phyloP scores from a whole-genome alignment of 345 rosid genomes.

The Pelargonium nanum region DNA sequence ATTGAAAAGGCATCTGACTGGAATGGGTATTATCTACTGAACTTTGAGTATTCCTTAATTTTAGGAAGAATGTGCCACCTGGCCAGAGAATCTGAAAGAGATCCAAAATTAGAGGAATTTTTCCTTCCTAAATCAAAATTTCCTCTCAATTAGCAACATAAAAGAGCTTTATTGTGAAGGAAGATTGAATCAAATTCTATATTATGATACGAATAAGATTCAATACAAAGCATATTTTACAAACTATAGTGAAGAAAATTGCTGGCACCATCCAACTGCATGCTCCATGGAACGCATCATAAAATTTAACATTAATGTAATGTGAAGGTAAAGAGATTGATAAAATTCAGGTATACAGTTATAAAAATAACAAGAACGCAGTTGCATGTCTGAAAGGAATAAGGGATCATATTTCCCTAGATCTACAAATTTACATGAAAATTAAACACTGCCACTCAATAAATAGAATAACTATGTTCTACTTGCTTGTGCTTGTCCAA shows the following conservation, averaged over 20 bases:
- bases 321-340: not conserved
- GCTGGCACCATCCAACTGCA: not conserved
- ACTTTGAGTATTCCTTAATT: slow-evolving; percentile 24
- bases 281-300: no score
- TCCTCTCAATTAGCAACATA: not conserved
- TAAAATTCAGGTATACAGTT: not conserved
- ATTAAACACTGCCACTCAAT: not conserved
- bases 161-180: no score
- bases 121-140: not conserved
- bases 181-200: no score
- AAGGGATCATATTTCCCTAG: not conserved
- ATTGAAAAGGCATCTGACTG: slow-evolving; percentile 27
- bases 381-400: not conserved
- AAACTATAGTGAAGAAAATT: no score
- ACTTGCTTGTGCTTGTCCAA: no score
- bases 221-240: no score
- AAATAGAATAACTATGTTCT: not conserved
- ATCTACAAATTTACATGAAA: not conserved
- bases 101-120: slow-evolving; percentile 1
- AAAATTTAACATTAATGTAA: no score
- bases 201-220: no score
- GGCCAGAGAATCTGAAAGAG: slow-evolving; percentile 79
- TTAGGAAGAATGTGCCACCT: slow-evolving; percentile 67
- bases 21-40: slow-evolving; percentile 23
- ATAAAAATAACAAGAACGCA: not conserved